phyloP scores from a whole-genome alignment of 2,329 filamentous ascomycete genomes.

The Emmonsiellopsis sp. region DNA sequence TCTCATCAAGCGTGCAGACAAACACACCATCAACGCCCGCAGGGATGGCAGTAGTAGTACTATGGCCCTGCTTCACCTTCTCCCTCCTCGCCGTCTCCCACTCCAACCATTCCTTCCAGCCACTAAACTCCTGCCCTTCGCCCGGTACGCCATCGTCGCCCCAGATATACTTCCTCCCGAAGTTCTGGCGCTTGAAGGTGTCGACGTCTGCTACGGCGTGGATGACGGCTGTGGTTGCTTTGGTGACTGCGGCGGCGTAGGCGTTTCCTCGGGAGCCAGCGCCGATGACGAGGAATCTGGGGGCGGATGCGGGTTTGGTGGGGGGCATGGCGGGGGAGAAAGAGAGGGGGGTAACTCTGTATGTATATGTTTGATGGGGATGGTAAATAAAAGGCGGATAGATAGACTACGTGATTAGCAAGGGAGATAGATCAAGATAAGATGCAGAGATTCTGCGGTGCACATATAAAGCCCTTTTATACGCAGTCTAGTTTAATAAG shows the following conservation, averaged over 20 bases:
- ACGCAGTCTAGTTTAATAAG: no score
- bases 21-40: constrained; percentile 56
- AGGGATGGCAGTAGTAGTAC: constrained; percentile 35
- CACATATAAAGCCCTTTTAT: no score
- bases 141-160: constrained; percentile 35
- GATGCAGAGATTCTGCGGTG: no score
- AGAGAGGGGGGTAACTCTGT: background rate
- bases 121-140: constrained; percentile 59
- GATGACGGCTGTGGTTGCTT: constrained; percentile 58
- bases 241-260: constrained; percentile 61
- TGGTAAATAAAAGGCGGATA: background rate
- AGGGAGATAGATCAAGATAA: no score
- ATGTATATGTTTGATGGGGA: no score
- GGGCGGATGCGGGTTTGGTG: constrained; percentile 18
- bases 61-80: constrained; percentile 37
- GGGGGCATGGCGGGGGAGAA: background rate
- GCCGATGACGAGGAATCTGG: constrained; percentile 69
- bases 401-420: background rate
- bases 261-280: constrained; percentile 69
- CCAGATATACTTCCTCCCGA: constrained; percentile 70
- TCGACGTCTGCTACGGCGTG: constrained; percentile 75
- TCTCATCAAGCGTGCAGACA: constrained; percentile 75
- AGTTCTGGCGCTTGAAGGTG: constrained; percentile 61
- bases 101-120: constrained; percentile 67
- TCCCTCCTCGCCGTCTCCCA: constrained; percentile 60